Evolutionary conservation across 306 rosid species (phyloP).

Genomic region (Castanea crenata): DNA sequence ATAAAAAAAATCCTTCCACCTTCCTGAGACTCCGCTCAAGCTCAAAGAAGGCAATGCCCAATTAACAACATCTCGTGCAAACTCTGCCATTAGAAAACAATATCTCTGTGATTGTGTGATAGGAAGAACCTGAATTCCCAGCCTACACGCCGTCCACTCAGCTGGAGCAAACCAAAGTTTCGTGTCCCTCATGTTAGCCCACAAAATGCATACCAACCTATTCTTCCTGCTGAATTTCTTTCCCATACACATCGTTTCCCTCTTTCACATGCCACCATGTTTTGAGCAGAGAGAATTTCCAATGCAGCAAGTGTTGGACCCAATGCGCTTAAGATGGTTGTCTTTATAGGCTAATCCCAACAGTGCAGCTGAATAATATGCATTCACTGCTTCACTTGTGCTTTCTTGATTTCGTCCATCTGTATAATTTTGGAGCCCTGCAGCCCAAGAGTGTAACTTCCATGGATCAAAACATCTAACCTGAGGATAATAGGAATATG

Average conservation of each 20-base stretch:
- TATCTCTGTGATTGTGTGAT: conserved; percentile 44
- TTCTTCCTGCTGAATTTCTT: conserved; percentile 39
- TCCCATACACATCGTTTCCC: conserved; percentile 36
- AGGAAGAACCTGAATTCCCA: conserved; percentile 51
- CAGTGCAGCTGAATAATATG: conserved; percentile 50
- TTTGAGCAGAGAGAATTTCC: conserved; percentile 47
- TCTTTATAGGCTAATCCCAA: conserved; percentile 55
- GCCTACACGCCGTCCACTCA: conserved; percentile 49
- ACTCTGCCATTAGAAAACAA: conserved; percentile 49
- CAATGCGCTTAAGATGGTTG: conserved; percentile 41
- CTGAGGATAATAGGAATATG: conserved; percentile 37
- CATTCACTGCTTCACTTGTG: conserved; percentile 54
- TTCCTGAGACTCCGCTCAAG: conserved; percentile 62
- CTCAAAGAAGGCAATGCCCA: conserved; percentile 76
- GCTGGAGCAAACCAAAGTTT: conserved; percentile 63
- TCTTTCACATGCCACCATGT: conserved; percentile 54
- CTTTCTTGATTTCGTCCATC: conserved; percentile 72
- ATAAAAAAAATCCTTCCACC: conserved; percentile 79
- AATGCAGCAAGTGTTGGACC: conserved; percentile 44
- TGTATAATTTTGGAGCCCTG: conserved; percentile 52
- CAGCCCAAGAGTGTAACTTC: conserved; percentile 84
- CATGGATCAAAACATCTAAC: conserved; percentile 63
- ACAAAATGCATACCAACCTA: conserved; percentile 45
- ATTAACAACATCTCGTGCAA: conserved; percentile 59
- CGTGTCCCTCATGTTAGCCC: conserved; percentile 52